A percentile compares a stretch with the other conserved stretches of the same genome.
These are phyloP conservation scores for Pestalotiopsis sp. DNA, from an alignment of 2,329 filamentous ascomycete species.

Conservation along the genomic window DNA sequence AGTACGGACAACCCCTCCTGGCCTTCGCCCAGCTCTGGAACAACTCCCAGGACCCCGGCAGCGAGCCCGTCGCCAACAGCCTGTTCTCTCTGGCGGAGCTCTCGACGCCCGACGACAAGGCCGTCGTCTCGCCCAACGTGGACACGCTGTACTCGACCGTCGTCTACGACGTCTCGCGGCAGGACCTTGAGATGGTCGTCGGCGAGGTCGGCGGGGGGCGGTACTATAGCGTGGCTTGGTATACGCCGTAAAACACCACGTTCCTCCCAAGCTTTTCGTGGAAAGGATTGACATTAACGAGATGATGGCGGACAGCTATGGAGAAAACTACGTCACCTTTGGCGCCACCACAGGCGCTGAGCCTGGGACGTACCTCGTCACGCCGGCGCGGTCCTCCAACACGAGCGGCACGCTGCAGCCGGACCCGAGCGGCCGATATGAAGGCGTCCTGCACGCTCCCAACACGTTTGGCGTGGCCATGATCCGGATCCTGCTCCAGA, in stretches of 20 bases:
- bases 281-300: background rate
- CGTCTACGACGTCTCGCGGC: background rate
- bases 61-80: background rate
- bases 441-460: background rate
- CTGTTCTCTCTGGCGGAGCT: background rate
- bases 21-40: background rate
- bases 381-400: background rate
- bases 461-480: background rate
- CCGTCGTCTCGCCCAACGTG: background rate
- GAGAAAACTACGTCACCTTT: background rate
- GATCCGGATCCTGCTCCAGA: background rate
- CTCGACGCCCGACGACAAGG: background rate
- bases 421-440: background rate
- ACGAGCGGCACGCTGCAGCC: background rate
- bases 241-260: background rate
- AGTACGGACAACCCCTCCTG: background rate
- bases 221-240: background rate
- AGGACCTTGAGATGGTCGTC: constrained; percentile 1
- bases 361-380: background rate
- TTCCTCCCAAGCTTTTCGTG: too few relatives aligned
- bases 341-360: background rate
- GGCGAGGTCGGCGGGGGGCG: background rate
- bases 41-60: background rate
- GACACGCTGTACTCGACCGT: constrained; percentile 7
- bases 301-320: background rate